phyloP scores from a whole-genome alignment of 257 asterid genomes.

The Thymus quinquecostatus region DNA sequence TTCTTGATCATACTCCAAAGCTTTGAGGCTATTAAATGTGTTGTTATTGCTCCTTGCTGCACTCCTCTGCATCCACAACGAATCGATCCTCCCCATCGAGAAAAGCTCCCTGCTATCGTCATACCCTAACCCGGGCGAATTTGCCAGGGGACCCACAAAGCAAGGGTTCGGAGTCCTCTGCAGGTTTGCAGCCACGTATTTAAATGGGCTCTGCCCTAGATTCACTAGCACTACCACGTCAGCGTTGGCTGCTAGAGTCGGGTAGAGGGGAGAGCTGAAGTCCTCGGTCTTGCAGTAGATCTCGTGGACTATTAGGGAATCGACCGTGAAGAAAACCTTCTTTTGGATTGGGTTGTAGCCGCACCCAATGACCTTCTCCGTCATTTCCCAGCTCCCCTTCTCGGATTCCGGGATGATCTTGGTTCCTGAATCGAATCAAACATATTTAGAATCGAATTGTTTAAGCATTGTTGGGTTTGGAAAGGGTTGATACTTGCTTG shows the following conservation, averaged over 20 bases:
- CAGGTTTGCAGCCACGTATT: slow-evolving; percentile 53
- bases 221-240: slow-evolving; percentile 60
- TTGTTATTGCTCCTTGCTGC: slow-evolving; percentile 55
- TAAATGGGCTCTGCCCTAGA: slow-evolving; percentile 84
- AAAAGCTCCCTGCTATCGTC: slow-evolving; percentile 93
- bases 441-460: background rate
- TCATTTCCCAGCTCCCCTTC: slow-evolving; percentile 55
- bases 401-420: slow-evolving; percentile 58
- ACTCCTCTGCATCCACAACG: slow-evolving; percentile 66
- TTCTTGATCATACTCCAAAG: slow-evolving; percentile 56
- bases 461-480: no score
- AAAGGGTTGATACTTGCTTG: background rate
- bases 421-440: slow-evolving; percentile 48
- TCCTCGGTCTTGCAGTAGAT: slow-evolving; percentile 74
- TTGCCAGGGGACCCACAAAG: slow-evolving; percentile 56
- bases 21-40: slow-evolving; percentile 49
- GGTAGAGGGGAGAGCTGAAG: slow-evolving; percentile 68
- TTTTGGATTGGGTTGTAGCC: slow-evolving; percentile 80
- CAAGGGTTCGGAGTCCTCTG: slow-evolving; percentile 87
- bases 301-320: slow-evolving; percentile 71
- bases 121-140: slow-evolving; percentile 59
- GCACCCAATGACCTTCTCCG: slow-evolving; percentile 70
- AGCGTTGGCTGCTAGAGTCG: slow-evolving; percentile 68
- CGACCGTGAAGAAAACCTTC: slow-evolving; percentile 74
- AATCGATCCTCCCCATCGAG: slow-evolving; percentile 93